Evolutionary conservation across 257 asterid genomes (phyloP).

Genomic region (Galeopsis tetrahit): DNA sequence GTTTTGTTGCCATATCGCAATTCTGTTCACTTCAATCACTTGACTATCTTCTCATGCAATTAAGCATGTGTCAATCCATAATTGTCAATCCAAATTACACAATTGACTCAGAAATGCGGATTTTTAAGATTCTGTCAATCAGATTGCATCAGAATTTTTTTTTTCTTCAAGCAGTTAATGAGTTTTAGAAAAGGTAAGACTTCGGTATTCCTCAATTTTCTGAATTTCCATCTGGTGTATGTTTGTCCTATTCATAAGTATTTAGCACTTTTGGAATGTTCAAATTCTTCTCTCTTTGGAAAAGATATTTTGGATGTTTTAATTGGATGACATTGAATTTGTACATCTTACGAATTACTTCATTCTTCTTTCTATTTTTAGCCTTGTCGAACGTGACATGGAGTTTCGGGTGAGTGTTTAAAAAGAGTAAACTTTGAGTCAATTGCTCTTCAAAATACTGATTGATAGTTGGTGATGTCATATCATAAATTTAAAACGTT

Average conservation of each 20-base stretch:
- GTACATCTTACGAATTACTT: not conserved
- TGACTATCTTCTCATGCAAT: conserved; percentile 23
- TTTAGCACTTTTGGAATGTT: not conserved
- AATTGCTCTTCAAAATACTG: not conserved
- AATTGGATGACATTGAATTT: conserved; percentile 26
- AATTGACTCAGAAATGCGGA: not conserved
- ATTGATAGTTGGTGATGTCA: conserved; percentile 4
- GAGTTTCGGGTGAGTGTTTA: conserved; percentile 17
- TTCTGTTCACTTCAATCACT: conserved; percentile 32
- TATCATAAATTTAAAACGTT: conserved; percentile 5
- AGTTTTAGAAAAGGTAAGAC: conserved; percentile 9
- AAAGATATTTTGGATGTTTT: conserved; percentile 14
- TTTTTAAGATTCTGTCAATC: conserved; percentile 5
- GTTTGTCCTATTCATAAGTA: conserved; percentile 7
- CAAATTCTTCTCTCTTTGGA: conserved; percentile 13
- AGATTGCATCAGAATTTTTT: conserved; percentile 25
- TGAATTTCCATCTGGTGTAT: conserved; percentile 15
- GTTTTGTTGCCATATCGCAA: conserved; percentile 9
- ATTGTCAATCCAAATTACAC: not conserved
- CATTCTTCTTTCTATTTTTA: not conserved
- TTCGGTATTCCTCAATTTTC: conserved; percentile 15
- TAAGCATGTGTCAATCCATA: conserved; percentile 25
- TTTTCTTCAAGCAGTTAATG: conserved; percentile 26
- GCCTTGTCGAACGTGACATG: conserved; percentile 11
- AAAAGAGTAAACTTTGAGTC: not conserved